These are phyloP conservation scores for Talaromyces trachyspermus DNA, from an alignment of 495 filamentous ascomycete species.

Conservation along the genomic window DNA sequence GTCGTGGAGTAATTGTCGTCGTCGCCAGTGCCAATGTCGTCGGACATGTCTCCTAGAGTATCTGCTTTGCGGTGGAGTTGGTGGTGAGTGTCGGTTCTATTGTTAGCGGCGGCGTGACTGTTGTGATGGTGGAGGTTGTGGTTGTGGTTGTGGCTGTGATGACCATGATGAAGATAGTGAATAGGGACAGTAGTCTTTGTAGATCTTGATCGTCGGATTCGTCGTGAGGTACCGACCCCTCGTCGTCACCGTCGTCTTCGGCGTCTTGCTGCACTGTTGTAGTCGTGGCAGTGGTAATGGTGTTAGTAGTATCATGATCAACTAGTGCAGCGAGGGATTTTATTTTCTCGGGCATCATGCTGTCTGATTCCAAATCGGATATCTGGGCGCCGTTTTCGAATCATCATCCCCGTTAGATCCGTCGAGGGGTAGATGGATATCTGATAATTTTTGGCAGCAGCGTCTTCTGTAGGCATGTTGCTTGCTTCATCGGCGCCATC, in stretches of 20 bases:
- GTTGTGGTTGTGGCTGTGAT: constrained; percentile 18
- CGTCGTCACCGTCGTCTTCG: constrained; percentile 45
- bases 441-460: constrained; percentile 25
- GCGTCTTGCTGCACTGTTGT: constrained; percentile 27
- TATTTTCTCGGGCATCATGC: constrained; percentile 9
- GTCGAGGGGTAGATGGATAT: constrained; percentile 19
- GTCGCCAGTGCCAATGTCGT: background rate
- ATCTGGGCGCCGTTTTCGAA: constrained; percentile 32
- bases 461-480: constrained; percentile 7
- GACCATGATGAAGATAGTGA: constrained; percentile 18
- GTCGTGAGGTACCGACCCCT: constrained; percentile 18
- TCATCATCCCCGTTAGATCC: too few species aligned
- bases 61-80: constrained; percentile 8
- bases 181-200: constrained; percentile 18
- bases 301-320: background rate
- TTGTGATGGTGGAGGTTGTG: constrained; percentile 9
- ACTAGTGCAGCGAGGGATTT: background rate
- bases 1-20: background rate
- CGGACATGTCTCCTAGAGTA: constrained; percentile 4
- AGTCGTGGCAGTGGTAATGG: constrained; percentile 9
- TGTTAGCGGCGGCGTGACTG: constrained; percentile 6
- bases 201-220: constrained; percentile 16
- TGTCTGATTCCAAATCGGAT: constrained; percentile 34
- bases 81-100: constrained; percentile 8
- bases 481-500: background rate